Base-by-base conservation (phyloP, 1,284 basidiomycete species). In the Pseudozyma hubeiensis region DNA sequence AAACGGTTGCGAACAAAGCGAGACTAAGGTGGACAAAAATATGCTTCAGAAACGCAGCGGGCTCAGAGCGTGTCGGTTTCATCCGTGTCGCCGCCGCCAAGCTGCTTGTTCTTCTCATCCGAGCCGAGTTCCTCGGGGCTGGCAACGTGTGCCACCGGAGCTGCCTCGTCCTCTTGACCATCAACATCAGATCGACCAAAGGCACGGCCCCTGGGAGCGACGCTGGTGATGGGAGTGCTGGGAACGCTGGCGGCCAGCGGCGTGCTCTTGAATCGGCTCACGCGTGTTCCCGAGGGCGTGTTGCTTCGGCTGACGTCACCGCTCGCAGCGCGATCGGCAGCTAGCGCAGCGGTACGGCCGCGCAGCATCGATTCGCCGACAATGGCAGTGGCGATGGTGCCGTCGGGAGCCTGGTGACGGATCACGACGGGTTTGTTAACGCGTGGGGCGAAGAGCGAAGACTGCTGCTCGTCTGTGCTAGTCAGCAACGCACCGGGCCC, bases 351-450 rank as follows among this genome's bases (percentile, higher is more conserved):
- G 11, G 67, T 53, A 17, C 75, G 70, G 35, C 77, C 77, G 7
- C 77, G 71, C 43, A 79, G 53, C 24, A 77, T 53, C n/a, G 64
- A 56, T 29, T 79, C 77, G 48, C 67, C 73, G 8, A 77, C 77
- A 33, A 79, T 77, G 31, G 67, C 67, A 7, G 75, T 79, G 51
- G 70, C 54, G 17, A 70, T 55, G 46, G 54, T 65, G 19, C 75
- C 75, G 30, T 66, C 70, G 7, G 72, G 64, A 2, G 57, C 55
- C 61, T 77, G 75, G 35, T 70, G 71, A 31, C 77, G 71, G 53
- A 79, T 71, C 47, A 79, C 64, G 10, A 79, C 46, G 17, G 77
- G 75, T 50, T 78, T 79, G 63, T 65, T 69, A 46, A 64, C 64
- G 34, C 70, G 70, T 7, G 70, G 64, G 16, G 61, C 64, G 14